Percentiles rank a stretch among this genome's conserved stretches.
These are phyloP conservation scores for Aleurites moluccanus DNA, from an alignment of 441 rosid species.

Conservation along the genomic window DNA sequence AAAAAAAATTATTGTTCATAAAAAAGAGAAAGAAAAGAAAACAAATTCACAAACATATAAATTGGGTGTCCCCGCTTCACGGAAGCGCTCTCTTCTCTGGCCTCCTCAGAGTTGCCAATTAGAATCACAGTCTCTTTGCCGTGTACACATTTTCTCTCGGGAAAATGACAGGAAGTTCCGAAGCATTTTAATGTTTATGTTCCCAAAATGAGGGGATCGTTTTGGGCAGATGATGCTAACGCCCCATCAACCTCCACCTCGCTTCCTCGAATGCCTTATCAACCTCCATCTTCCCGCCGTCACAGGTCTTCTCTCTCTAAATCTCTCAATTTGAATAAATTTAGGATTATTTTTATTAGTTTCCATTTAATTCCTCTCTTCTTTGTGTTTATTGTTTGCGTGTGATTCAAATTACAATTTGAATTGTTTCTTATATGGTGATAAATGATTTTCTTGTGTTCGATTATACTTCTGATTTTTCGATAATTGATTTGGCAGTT, in stretches of 20 bases:
- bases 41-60: no score
- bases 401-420: not conserved
- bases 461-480: not conserved
- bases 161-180: slow-evolving; percentile 5
- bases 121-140: not conserved
- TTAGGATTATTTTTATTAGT: not conserved
- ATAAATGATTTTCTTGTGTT: not conserved
- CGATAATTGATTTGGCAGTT: slow-evolving; percentile 26
- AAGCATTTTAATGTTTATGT: not conserved
- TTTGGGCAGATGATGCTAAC: slow-evolving; percentile 9
- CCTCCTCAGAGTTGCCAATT: not conserved
- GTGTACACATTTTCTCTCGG: not conserved
- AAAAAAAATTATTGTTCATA: not conserved
- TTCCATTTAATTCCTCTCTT: not conserved
- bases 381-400: not conserved
- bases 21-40: not conserved
- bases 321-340: not conserved
- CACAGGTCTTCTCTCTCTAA: not conserved
- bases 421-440: not conserved
- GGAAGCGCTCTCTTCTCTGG: not conserved
- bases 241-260: slow-evolving; percentile 3
- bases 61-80: not conserved
- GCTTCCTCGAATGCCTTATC: not conserved
- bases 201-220: slow-evolving; percentile 6
- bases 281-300: slow-evolving; percentile 1